These are phyloP conservation scores for Penicillium malachiteum DNA, from an alignment of 495 filamentous ascomycete species.

Conservation along the genomic window DNA sequence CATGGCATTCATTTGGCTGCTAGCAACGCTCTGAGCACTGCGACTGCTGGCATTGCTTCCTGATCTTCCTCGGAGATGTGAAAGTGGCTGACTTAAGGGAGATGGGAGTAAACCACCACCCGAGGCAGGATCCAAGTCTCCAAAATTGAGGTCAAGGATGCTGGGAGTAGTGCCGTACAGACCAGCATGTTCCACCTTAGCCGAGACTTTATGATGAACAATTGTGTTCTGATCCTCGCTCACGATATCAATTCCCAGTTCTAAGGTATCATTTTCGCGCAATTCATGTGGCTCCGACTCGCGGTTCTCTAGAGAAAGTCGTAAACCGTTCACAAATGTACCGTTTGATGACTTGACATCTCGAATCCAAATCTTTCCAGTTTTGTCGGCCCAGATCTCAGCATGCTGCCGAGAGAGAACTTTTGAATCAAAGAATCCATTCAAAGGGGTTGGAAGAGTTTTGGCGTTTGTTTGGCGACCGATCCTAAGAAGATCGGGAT, in stretches of 20 bases:
- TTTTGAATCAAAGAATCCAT: slow-evolving; percentile 97
- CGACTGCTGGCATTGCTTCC: slow-evolving; percentile 67
- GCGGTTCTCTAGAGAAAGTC: slow-evolving; percentile 86
- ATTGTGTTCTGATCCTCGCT: slow-evolving; percentile 97
- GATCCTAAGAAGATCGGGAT: slow-evolving; percentile 84
- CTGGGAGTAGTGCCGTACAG: slow-evolving; percentile 64
- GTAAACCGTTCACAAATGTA: slow-evolving; percentile 92
- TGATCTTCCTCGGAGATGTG: slow-evolving; percentile 65
- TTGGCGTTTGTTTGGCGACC: slow-evolving; percentile 96
- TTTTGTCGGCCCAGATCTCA: slow-evolving; percentile 88
- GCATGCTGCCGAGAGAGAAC: slow-evolving; percentile 95
- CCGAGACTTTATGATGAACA: slow-evolving; percentile 96
- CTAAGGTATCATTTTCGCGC: slow-evolving; percentile 81
- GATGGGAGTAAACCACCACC: slow-evolving; percentile 67
- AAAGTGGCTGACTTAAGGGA: slow-evolving; percentile 54
- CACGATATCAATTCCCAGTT: slow-evolving; percentile 96
- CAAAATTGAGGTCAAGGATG: slow-evolving; percentile 84
- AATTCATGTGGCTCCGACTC: slow-evolving; percentile 94
- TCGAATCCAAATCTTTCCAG: slow-evolving; percentile 90
- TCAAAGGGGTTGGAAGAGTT: slow-evolving; percentile 81
- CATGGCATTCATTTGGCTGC: slow-evolving; percentile 57
- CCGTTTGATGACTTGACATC: slow-evolving; percentile 98
- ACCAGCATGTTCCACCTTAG: slow-evolving; percentile 93
- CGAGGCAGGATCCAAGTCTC: slow-evolving; percentile 73
- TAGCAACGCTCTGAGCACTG: slow-evolving; percentile 52